Conservation (phyloP, 1,284 basidiomycete genomes). For the Leccinum variabile region DNA sequence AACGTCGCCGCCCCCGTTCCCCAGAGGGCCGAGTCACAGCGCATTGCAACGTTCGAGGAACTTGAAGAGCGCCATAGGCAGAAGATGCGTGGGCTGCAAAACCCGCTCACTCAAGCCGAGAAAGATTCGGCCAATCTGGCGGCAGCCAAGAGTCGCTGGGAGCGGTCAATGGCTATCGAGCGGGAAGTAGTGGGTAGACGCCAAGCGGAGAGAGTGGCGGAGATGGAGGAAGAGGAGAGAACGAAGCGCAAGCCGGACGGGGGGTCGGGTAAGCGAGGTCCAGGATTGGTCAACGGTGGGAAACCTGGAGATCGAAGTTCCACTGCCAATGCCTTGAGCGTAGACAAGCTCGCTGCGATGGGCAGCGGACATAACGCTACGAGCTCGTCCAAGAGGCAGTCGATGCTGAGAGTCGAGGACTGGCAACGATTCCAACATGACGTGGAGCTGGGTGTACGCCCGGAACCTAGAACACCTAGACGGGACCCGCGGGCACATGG, state of each 20-base stretch:
- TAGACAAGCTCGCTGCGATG: constrained; percentile 53
- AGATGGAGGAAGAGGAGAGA: constrained; percentile 47
- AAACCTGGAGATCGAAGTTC: constrained; percentile 43
- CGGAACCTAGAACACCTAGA: constrained; percentile 31
- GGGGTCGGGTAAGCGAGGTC: constrained; percentile 33
- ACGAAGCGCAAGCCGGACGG: constrained; percentile 46
- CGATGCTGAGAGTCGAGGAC: constrained; percentile 77
- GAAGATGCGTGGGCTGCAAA: constrained; percentile 74
- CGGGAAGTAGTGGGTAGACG: constrained; percentile 65
- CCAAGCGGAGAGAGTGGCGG: constrained; percentile 68
- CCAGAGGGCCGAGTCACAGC: constrained; percentile 46
- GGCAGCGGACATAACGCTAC: constrained; percentile 33
- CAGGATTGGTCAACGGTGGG: constrained; percentile 32
- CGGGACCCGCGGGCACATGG: constrained; percentile 38
- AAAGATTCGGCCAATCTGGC: constrained; percentile 68
- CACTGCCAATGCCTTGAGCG: constrained; percentile 53
- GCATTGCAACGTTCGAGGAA: constrained; percentile 75
- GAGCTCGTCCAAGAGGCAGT: constrained; percentile 60
- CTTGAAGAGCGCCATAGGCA: constrained; percentile 78
- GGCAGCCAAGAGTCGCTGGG: constrained; percentile 73
- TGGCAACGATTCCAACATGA: constrained; percentile 74
- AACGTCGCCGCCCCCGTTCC: constrained; percentile 47
- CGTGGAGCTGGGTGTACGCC: constrained; percentile 38
- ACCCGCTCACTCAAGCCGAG: constrained; percentile 68
- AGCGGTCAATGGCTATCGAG: constrained; percentile 66